Evolutionary conservation across 768 basidiomycete genomes (phyloP), one percentile per base, ranked within the genome.

Genomic region (Daedalea quercina): DNA sequence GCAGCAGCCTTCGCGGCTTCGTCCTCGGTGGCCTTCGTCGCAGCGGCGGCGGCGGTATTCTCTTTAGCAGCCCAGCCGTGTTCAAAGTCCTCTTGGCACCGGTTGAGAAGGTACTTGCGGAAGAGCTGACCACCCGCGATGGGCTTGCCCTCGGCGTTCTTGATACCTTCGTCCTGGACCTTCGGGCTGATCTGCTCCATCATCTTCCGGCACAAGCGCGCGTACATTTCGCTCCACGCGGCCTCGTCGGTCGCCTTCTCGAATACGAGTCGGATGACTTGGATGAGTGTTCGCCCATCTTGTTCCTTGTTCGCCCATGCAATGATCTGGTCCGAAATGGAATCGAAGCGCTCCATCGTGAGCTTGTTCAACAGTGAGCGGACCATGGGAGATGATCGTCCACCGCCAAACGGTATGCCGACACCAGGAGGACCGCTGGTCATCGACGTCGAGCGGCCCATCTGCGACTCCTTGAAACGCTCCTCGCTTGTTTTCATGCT

Each of bases 161-260:
- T 82, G 71, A 95, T 87, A 11, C 85, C 83, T 50, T 92, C 90
- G 64, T 97, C 94, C 60, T 86, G 85, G 8, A 97, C 90, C 54
- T 87, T 83, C 31, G 83, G 74, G 51, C 86, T 90, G 66, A 98
- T 88, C 64, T 82, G 82, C 70, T 93, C 91, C 87, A 94, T 90
- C 82, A 97, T 87, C 78, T 92, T 90, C 59, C 90, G 76, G 66
- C 94, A 97, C 31, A 97, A 76, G 26, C 88, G 83, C 25, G 94
- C 95, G 67, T 96, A 96, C 91, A 97, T 96, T 74, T 90, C 87
- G 2, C 90, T 94, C 88, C 90, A 95, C 9, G 87, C 82, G 42
- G 91, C 90, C 67, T 96, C 94, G 67, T 96, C 94, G 8, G 91
- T 96, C 9, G 94, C 94, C 76, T 94, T 96, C 69, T 96, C 95